Evolutionary conservation across 495 filamentous ascomycete species (phyloP).

Genomic region (Penicillium robsamsonii): DNA sequence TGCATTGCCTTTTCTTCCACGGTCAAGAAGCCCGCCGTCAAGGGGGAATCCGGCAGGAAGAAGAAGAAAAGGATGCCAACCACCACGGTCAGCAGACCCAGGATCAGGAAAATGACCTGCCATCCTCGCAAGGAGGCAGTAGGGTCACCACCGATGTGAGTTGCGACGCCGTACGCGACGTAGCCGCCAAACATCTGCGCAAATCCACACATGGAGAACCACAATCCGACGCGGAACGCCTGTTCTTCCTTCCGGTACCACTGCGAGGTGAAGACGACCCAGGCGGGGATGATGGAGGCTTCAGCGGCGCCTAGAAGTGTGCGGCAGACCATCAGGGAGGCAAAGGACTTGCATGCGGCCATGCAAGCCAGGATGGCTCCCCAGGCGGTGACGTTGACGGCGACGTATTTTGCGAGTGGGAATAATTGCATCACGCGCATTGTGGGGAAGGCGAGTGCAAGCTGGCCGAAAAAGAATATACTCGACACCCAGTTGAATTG

Average conservation of each 20-base stretch:
- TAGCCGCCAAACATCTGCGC: constrained; percentile 55
- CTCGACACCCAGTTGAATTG: constrained; percentile 46
- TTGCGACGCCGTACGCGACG: constrained; percentile 47
- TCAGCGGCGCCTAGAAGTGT: constrained; percentile 62
- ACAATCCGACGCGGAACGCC: constrained; percentile 47
- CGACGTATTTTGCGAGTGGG: constrained; percentile 52
- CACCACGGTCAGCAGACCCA: constrained; percentile 52
- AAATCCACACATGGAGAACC: constrained; percentile 54
- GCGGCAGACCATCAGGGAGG: constrained; percentile 38
- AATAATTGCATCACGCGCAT: constrained; percentile 38
- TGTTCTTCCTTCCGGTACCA: constrained; percentile 56
- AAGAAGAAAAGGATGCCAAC: constrained; percentile 55
- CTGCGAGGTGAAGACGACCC: constrained; percentile 44
- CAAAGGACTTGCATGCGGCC: constrained; percentile 48
- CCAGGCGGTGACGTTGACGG: constrained; percentile 51
- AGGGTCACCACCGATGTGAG: neutral
- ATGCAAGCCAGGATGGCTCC: constrained; percentile 54
- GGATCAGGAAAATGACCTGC: constrained; percentile 60
- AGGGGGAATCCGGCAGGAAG: constrained; percentile 59
- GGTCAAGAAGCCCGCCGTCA: constrained; percentile 51
- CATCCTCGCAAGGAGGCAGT: constrained; percentile 45
- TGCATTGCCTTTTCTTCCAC: constrained; percentile 52
- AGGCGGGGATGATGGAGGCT: constrained; percentile 54
- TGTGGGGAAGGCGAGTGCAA: neutral
- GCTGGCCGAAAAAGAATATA: constrained; percentile 42